Evolutionary conservation across 768 basidiomycete genomes (phyloP).

Genomic region (Sporobolomyces pararoseus): DNA sequence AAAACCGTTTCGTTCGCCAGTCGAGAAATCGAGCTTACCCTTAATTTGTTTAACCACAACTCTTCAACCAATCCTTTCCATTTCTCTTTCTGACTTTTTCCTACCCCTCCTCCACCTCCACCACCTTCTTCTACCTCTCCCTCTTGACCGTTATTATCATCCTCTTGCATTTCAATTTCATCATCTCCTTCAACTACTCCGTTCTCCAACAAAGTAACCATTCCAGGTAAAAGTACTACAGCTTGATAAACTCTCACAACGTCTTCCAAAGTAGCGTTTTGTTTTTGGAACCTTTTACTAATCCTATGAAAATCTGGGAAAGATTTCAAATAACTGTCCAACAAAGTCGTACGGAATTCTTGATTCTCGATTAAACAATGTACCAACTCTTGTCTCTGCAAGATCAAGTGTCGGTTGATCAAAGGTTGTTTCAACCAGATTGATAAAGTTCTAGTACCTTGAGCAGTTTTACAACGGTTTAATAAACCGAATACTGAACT

Average conservation of each 20-base stretch:
- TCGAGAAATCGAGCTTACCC: too few relatives aligned
- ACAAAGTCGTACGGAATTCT: conserved; percentile 65
- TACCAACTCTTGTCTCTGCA: conserved; percentile 81
- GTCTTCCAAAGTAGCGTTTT: conserved; percentile 80
- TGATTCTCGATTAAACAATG: conserved; percentile 78
- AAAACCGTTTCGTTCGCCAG: too few relatives aligned
- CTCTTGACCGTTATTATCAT: too few relatives aligned
- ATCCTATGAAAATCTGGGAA: conserved; percentile 94
- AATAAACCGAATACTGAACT: conserved; percentile 82
- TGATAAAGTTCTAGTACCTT: conserved; percentile 79
- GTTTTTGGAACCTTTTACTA: conserved; percentile 83
- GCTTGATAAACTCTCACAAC: conserved; percentile 95
- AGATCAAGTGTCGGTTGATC: conserved; percentile 86
- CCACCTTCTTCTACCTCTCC: background rate
- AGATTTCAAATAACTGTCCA: conserved; percentile 56
- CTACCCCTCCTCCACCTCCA: conserved; percentile 3
- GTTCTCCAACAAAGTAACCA: conserved; percentile 64
- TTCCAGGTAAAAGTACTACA: conserved; percentile 70
- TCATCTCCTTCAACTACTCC: conserved; percentile 56
- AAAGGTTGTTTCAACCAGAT: conserved; percentile 96
- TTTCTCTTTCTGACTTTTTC: conserved; percentile 20
- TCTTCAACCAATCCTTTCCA: conserved; percentile 59
- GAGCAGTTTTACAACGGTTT: conserved; percentile 93
- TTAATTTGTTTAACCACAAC: conserved; percentile 49
- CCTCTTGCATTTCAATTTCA: conserved; percentile 51